Percentiles rank a stretch among this genome's conserved stretches.
phyloP scores from a whole-genome alignment of 257 asterid species.

The Forsythia viridissima region DNA sequence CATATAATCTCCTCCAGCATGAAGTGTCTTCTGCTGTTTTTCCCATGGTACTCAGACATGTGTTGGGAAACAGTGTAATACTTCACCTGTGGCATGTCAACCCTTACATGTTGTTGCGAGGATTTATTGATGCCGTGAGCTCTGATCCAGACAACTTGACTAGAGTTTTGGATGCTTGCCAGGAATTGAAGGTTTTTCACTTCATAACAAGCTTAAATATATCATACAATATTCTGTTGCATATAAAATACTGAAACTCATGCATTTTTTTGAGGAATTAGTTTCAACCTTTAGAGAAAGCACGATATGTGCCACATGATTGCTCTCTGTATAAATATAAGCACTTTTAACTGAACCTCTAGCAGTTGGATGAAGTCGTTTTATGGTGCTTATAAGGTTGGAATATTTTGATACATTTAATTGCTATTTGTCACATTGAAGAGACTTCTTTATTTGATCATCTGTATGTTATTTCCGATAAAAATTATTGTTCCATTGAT shows the following conservation, averaged over 20 bases:
- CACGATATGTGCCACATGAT: background rate
- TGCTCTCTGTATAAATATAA: background rate
- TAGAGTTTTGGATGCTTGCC: constrained; percentile 76
- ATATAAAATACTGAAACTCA: background rate
- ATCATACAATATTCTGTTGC: background rate
- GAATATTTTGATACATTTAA: background rate
- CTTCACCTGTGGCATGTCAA: constrained; percentile 74
- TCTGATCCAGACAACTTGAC: constrained; percentile 58
- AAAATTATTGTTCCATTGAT: background rate
- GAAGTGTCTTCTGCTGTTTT: constrained; percentile 78
- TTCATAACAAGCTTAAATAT: constrained; percentile 15
- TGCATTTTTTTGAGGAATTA: constrained; percentile 1
- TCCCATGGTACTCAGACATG: constrained; percentile 52
- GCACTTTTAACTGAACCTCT: background rate
- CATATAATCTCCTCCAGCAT: constrained; percentile 78
- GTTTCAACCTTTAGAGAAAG: background rate
- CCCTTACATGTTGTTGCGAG: constrained; percentile 69
- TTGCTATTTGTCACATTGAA: background rate
- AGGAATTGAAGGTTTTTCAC: constrained; percentile 73
- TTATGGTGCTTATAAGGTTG: background rate
- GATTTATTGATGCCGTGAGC: constrained; percentile 69
- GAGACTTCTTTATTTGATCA: background rate
- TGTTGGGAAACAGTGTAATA: constrained; percentile 46
- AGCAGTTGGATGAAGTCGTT: constrained; percentile 3
- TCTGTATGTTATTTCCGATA: background rate